phyloP scores from a whole-genome alignment of 257 asterid genomes.

The Capsicum pubescens region DNA sequence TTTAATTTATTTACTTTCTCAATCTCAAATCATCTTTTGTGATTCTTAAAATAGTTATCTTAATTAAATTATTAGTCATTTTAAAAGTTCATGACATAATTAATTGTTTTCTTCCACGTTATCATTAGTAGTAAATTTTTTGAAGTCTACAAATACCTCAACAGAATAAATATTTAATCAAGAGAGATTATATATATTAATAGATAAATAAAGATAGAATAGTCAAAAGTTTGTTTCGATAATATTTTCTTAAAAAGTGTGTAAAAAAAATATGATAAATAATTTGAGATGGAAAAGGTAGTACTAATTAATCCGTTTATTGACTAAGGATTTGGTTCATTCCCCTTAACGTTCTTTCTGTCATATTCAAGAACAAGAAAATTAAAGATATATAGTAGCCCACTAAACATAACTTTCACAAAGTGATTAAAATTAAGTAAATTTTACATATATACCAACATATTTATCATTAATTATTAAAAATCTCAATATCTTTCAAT shows the following conservation, averaged over 20 bases:
- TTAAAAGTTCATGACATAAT: fast-evolving
- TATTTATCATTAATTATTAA: too few species aligned
- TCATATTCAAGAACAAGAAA: not conserved
- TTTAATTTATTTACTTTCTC: not conserved
- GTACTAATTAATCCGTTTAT: not conserved
- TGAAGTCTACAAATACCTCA: too few species aligned
- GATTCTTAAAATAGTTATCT: not conserved
- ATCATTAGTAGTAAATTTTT: not conserved
- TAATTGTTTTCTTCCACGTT: not conserved
- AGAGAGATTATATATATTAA: not conserved
- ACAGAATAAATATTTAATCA: not conserved
- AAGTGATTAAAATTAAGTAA: not conserved
- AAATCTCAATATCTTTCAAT: too few species aligned
- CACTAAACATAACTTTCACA: not conserved
- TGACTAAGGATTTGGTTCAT: conserved; percentile 14
- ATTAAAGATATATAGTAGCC: not conserved
- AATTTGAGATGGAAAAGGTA: not conserved
- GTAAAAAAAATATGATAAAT: not conserved
- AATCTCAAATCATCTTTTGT: not conserved
- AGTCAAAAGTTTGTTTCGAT: not conserved
- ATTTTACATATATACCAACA: too few species aligned
- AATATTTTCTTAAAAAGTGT: fast-evolving
- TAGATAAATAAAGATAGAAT: not conserved
- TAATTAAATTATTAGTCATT: not conserved
- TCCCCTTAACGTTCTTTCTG: not conserved